Conservation (phyloP, 2,329 filamentous ascomycete species). For the Fonsecaea nubica region DNA sequence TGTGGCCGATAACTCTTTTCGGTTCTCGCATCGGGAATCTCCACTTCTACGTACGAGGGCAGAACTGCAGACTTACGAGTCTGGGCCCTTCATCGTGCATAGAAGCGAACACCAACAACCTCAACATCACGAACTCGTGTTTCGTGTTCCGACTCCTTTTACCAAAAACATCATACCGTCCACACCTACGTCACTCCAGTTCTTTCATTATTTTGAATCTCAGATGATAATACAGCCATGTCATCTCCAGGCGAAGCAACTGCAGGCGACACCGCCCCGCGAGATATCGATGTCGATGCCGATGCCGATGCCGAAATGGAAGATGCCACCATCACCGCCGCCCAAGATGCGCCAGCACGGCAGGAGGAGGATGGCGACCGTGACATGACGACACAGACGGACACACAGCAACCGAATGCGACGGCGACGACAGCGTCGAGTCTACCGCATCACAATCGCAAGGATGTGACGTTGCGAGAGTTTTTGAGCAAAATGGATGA, state of each 20-base stretch:
- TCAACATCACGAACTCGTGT: background rate
- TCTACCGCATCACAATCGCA: constrained; percentile 70
- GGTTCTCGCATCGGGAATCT: constrained; percentile 8
- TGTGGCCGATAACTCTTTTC: constrained; percentile 1
- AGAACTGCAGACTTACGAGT: background rate
- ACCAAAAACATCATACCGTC: background rate
- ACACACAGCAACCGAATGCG: constrained; percentile 30
- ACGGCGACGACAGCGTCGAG: constrained; percentile 33
- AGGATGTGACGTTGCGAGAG: constrained; percentile 90
- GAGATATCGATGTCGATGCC: constrained; percentile 37
- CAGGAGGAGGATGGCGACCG: constrained; percentile 32
- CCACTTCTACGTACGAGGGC: background rate
- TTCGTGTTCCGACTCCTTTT: background rate
- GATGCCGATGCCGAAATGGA: constrained; percentile 42
- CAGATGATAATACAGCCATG: constrained; percentile 27
- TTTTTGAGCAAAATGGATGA: constrained; percentile 98
- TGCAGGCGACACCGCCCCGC: constrained; percentile 19
- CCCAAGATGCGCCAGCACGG: constrained; percentile 38
- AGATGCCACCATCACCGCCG: constrained; percentile 22
- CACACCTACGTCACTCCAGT: background rate
- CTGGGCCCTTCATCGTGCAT: constrained; percentile 7
- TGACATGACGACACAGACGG: constrained; percentile 22
- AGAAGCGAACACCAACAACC: background rate
- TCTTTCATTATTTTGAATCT: background rate
- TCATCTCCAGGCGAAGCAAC: constrained; percentile 30